Conservation (phyloP, 176 grass and related monocot genomes). For the Olyra latifolia region DNA sequence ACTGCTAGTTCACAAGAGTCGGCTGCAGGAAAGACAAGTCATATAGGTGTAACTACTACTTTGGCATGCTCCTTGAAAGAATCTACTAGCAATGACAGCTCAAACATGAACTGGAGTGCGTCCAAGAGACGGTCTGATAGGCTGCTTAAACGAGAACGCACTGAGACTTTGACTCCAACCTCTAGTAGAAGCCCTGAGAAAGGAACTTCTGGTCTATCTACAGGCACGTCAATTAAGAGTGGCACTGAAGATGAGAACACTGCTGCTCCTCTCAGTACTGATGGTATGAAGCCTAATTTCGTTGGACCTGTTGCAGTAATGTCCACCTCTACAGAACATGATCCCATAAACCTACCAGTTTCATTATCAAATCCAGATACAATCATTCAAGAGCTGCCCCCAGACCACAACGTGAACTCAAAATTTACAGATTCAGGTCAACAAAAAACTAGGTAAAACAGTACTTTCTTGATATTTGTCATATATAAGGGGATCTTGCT, state of each 20-base stretch:
- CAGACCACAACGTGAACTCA: constrained; percentile 20
- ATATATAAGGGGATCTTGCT: constrained; percentile 18
- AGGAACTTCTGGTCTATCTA: constrained; percentile 37
- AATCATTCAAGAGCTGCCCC: constrained; percentile 15
- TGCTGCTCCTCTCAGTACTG: background rate
- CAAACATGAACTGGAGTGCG: constrained; percentile 33
- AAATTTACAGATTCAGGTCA: constrained; percentile 25
- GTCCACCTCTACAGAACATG: background rate
- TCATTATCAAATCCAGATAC: constrained; percentile 24
- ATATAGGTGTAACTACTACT: background rate
- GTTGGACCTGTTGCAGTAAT: constrained; percentile 12
- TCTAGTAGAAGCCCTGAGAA: constrained; percentile 32
- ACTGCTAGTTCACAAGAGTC: constrained; percentile 23
- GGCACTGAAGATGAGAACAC: constrained; percentile 34
- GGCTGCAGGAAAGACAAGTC: background rate
- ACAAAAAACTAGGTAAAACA: constrained; percentile 50
- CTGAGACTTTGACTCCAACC: constrained; percentile 6
- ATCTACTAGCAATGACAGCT: constrained; percentile 5
- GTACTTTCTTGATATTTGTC: constrained; percentile 3
- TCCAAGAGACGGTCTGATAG: constrained; percentile 34
- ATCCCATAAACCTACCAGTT: background rate
- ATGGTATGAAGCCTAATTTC: constrained; percentile 35
- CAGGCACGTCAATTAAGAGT: constrained; percentile 28
- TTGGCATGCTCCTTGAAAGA: constrained; percentile 21
- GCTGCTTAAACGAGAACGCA: constrained; percentile 29